A percentile compares a stretch with the other conserved stretches of the same genome.
Conservation (phyloP, 257 asterid species). For the Nyctanthes arbortristis region DNA sequence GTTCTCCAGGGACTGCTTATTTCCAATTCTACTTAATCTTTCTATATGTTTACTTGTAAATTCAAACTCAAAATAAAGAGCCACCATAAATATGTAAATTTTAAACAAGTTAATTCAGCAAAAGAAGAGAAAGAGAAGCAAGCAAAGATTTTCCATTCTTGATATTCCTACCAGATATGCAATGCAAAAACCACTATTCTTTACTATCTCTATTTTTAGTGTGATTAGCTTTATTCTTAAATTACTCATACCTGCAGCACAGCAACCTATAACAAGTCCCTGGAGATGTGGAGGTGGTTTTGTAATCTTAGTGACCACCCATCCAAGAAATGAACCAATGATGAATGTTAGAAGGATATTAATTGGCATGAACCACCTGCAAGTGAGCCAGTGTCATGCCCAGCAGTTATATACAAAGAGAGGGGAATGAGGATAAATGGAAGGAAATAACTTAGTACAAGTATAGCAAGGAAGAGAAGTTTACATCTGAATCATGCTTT, state of each 20-base stretch:
- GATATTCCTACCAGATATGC: too few species aligned
- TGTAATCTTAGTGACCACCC: constrained; percentile 65
- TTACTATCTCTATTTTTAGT: too few species aligned
- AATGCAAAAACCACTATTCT: too few species aligned
- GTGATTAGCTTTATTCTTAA: too few species aligned
- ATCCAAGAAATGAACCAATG: constrained; percentile 78
- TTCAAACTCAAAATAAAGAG: too few species aligned
- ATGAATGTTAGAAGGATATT: constrained; percentile 77
- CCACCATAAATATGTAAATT: too few species aligned
- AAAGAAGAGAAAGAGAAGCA: too few species aligned
- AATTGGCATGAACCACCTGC: constrained; percentile 97
- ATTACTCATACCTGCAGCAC: constrained; percentile 89
- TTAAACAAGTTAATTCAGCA: too few species aligned
- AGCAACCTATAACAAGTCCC: constrained; percentile 79
- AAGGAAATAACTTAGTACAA: neutral
- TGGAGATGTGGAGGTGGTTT: constrained; percentile 71
- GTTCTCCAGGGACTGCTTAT: too few species aligned
- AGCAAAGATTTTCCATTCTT: too few species aligned
- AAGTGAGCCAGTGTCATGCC: constrained; percentile 19
- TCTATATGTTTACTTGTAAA: too few species aligned
- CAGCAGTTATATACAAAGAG: neutral
- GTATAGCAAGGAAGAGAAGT: constrained; percentile 26
- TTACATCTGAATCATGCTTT: constrained; percentile 74
- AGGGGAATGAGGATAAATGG: neutral
- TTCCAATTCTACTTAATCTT: too few species aligned